Percentiles rank a stretch among this genome's conserved stretches.
Evolutionary conservation across 2,329 filamentous ascomycete species (phyloP).

Genomic region (Xylariaceae sp.): DNA sequence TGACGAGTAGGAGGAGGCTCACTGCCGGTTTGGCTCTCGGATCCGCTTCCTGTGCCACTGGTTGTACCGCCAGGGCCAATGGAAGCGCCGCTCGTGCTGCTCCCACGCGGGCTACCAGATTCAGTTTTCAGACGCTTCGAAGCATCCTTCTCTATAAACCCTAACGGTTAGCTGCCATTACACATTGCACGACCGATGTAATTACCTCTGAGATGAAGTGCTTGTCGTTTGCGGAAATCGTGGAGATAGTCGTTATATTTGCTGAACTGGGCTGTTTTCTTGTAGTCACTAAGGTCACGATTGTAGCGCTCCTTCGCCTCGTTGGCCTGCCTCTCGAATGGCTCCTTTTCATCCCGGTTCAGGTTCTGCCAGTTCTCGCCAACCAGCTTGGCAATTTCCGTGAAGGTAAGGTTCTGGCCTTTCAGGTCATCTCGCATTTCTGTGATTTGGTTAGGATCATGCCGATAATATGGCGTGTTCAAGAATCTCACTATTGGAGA

Average conservation of each 20-base stretch:
- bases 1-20: constrained; percentile 45
- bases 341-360: constrained; percentile 62
- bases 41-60: constrained; percentile 43
- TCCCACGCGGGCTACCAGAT: constrained; percentile 32
- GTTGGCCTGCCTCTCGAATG: constrained; percentile 68
- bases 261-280: constrained; percentile 67
- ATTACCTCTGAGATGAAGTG: constrained; percentile 52
- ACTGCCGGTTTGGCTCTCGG: constrained; percentile 45
- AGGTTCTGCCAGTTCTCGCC: constrained; percentile 79
- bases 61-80: constrained; percentile 36
- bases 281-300: constrained; percentile 68
- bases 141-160: constrained; percentile 41
- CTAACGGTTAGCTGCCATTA: too few species aligned
- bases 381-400: constrained; percentile 77
- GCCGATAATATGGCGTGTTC: neutral
- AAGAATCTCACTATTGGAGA: constrained; percentile 68
- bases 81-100: constrained; percentile 39
- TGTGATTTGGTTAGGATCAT: constrained; percentile 27
- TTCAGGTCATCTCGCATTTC: constrained; percentile 76
- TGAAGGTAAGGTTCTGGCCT: constrained; percentile 72
- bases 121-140: constrained; percentile 50
- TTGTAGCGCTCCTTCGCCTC: constrained; percentile 74
- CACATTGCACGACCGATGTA: neutral
- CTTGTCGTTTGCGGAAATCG: constrained; percentile 74
- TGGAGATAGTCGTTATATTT: constrained; percentile 68